Percentiles rank a stretch among this genome's conserved stretches.
Conservation (phyloP, 176 grass and related monocot species). For the Microstegium vimineum region DNA sequence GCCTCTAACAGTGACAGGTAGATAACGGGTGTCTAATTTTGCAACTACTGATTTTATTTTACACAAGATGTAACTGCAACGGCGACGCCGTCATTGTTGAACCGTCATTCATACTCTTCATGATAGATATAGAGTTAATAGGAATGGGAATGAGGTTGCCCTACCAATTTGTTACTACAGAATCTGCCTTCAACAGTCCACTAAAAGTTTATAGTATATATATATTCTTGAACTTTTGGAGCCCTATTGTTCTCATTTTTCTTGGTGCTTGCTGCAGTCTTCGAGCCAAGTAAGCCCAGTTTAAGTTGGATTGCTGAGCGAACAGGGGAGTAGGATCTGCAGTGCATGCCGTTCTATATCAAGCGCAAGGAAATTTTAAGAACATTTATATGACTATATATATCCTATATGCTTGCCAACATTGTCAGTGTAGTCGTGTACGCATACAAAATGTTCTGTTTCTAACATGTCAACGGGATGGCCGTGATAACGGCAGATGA, state of each 20-base stretch:
- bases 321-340: neutral
- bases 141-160: neutral
- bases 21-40: constrained; percentile 37
- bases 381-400: neutral
- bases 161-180: neutral
- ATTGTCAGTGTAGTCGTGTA: neutral
- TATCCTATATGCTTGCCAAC: no score
- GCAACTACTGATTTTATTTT: constrained; percentile 14
- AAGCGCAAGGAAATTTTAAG: neutral
- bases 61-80: constrained; percentile 24
- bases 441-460: no score
- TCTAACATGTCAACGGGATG: no score
- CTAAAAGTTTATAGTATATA: neutral
- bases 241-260: neutral
- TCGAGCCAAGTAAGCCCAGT: neutral
- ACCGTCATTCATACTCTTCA: constrained; percentile 12
- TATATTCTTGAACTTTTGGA: neutral
- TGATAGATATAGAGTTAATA: neutral
- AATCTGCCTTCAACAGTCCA: neutral
- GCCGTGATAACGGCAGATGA: no score
- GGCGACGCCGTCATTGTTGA: neutral
- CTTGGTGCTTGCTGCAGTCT: neutral
- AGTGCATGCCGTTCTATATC: neutral
- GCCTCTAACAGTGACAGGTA: constrained; percentile 42
- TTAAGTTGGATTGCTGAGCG: neutral